Base-by-base conservation (phyloP, 2,329 filamentous ascomycete genomes). In the Hymenoscyphus repandus region DNA sequence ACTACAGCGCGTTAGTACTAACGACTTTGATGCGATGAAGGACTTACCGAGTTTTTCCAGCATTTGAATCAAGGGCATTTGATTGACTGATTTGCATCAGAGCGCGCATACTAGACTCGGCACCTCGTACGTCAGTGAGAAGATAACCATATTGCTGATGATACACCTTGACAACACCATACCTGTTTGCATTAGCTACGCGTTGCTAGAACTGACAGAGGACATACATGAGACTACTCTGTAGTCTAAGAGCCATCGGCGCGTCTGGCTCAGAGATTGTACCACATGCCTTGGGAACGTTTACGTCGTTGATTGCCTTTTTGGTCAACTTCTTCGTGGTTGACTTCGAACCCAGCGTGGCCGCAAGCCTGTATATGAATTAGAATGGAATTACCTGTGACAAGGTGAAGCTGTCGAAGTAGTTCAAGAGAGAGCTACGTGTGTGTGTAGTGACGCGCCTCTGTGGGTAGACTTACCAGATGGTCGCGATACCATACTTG, bases 401-500 rank as follows among this genome's bases (percentile, higher is more conserved):
- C n/a, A 36, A 45, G 40, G 12, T 47, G 47, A 20, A 22, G 5
- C 37, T 20, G 7, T 30, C 36, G 30, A 31, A 15, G 30, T n/a
- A n/a, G n/a, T n/a, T n/a, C n/a, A n/a, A n/a, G n/a, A n/a, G n/a
- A n/a, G n/a, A n/a, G n/a, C n/a, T n/a, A n/a, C n/a, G n/a, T n/a
- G n/a, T n/a, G n/a, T n/a, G n/a, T n/a, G n/a, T n/a, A n/a, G n/a
- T n/a, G 42, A 33, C 27, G 42, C 42, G 42, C 34, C 34, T 20
- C 9, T 30, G 36, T 9, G 37, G 22, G 33, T 22, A 30, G 20
- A 64, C 79, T 63, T 75, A 95, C 92, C 93, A 99, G 53, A 99
- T 85, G 2, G 92, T 99, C 12, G 92, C 87, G 51, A 99, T 88
- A 50, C 93, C 93, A 79, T 96, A 88, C 67, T 93, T 86, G 64